phyloP scores from a whole-genome alignment of 139 green algal genomes.

The Chlamydomonas applanata region DNA sequence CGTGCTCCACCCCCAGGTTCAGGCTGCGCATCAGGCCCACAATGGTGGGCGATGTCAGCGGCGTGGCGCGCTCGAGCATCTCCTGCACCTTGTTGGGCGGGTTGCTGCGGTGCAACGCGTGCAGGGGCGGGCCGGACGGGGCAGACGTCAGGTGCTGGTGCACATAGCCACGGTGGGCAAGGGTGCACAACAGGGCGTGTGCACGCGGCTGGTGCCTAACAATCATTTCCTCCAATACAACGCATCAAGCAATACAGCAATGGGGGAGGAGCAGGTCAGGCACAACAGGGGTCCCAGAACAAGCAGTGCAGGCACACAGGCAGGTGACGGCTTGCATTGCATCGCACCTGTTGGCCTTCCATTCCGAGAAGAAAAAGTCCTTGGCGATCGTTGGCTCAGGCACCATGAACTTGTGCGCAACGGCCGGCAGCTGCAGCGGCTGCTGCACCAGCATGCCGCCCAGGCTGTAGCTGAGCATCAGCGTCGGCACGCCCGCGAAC shows the following conservation, averaged over 20 bases:
- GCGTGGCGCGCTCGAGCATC: constrained; percentile 41
- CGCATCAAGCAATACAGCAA: background rate
- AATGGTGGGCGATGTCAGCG: background rate
- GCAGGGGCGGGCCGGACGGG: constrained; percentile 2
- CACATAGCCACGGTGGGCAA: background rate
- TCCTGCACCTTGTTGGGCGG: constrained; percentile 45
- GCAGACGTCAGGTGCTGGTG: background rate
- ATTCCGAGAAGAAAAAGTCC: constrained; percentile 78
- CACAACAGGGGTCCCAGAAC: background rate
- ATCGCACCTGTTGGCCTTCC: constrained; percentile 53
- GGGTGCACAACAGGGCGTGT: background rate
- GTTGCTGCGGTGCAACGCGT: background rate
- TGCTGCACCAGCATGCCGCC: constrained; percentile 27
- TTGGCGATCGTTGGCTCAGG: constrained; percentile 55
- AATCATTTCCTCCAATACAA: background rate
- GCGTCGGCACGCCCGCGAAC: constrained; percentile 22
- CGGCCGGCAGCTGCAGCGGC: constrained; percentile 61
- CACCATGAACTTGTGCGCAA: constrained; percentile 69
- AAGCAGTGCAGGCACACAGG: background rate
- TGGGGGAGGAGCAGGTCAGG: background rate
- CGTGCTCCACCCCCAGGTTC: constrained; percentile 47
- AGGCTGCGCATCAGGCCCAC: constrained; percentile 16
- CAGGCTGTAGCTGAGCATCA: constrained; percentile 42
- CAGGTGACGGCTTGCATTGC: background rate
- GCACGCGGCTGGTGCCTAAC: background rate